phyloP scores from a whole-genome alignment of 768 basidiomycete species.

The Suillus tomentosus region DNA sequence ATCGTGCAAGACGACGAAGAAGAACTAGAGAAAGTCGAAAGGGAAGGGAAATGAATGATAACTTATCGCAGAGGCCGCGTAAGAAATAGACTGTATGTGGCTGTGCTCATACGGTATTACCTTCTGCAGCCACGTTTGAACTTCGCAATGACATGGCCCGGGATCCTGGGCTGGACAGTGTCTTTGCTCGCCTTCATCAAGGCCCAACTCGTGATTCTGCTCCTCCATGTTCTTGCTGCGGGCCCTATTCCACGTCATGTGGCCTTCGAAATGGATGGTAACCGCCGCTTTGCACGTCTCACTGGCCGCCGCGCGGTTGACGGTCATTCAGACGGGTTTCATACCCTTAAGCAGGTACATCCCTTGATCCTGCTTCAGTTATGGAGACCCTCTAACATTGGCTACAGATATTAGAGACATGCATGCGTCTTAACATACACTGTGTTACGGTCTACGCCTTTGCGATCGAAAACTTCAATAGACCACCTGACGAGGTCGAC shows the following conservation, averaged over 20 bases:
- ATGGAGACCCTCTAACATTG: background rate
- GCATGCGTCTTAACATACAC: slow-evolving; percentile 73
- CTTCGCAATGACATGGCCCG: slow-evolving; percentile 1
- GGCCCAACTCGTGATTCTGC: slow-evolving; percentile 37
- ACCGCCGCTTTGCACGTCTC: slow-evolving; percentile 83
- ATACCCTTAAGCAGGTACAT: slow-evolving; percentile 75
- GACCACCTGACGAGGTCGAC: slow-evolving; percentile 82
- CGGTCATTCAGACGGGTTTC: slow-evolving; percentile 86
- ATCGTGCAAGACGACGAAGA: background rate
- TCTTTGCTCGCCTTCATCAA: slow-evolving; percentile 20
- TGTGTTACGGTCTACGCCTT: slow-evolving; percentile 98
- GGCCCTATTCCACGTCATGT: slow-evolving; percentile 91
- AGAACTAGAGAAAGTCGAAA: background rate
- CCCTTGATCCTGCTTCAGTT: background rate
- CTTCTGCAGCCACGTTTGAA: background rate
- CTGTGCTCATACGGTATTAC: slow-evolving; percentile 16
- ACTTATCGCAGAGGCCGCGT: too few relatives aligned
- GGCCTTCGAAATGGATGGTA: slow-evolving; percentile 98
- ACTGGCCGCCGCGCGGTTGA: slow-evolving; percentile 64
- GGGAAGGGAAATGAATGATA: too few relatives aligned
- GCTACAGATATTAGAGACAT: slow-evolving; percentile 79
- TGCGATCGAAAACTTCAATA: slow-evolving; percentile 95
- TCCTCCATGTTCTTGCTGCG: slow-evolving; percentile 69
- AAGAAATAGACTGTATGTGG: background rate
- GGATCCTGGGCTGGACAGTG: slow-evolving; percentile 2